A percentile compares a stretch with the other conserved stretches of the same genome.
phyloP scores from a whole-genome alignment of 1,139 yeast genomes.

The Kodamaea sp. region DNA sequence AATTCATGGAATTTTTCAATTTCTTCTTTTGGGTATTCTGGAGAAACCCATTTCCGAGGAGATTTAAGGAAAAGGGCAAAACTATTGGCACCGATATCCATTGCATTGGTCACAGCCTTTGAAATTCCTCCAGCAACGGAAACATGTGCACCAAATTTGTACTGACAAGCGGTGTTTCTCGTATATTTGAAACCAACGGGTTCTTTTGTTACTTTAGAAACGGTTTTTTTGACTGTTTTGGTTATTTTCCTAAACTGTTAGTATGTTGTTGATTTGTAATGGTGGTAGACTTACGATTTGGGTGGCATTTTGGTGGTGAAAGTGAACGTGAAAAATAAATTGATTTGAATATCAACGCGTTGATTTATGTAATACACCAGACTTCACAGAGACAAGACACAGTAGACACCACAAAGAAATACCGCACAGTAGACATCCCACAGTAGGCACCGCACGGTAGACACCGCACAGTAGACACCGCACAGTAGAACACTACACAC shows the following conservation, averaged over 20 bases:
- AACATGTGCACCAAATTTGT: constrained; percentile 81
- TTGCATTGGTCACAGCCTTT: constrained; percentile 71
- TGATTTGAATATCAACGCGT: background rate
- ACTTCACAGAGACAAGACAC: too few species aligned
- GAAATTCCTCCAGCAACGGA: constrained; percentile 71
- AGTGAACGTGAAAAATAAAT: background rate
- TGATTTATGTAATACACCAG: too few species aligned
- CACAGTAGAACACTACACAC: too few species aligned
- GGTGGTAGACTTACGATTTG: constrained; percentile 10
- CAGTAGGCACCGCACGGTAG: too few species aligned
- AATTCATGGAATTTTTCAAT: constrained; percentile 57
- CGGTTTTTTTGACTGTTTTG: constrained; percentile 2
- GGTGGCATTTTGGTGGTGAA: constrained; percentile 12
- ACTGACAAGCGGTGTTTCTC: constrained; percentile 21
- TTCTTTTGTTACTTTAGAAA: constrained; percentile 4
- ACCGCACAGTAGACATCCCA: too few species aligned
- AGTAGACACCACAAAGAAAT: too few species aligned
- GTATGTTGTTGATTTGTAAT: background rate
- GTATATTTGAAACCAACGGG: constrained; percentile 14
- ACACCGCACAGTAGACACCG: too few species aligned
- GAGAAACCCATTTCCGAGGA: constrained; percentile 89
- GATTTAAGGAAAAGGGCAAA: constrained; percentile 89
- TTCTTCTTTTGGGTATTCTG: constrained; percentile 67
- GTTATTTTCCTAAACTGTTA: background rate
- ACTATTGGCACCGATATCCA: constrained; percentile 73